Evolutionary conservation across 371 early-diverging fungal genomes (phyloP), one percentile per base, ranked within the genome.

Genomic region (Mucor circinelloides): DNA sequence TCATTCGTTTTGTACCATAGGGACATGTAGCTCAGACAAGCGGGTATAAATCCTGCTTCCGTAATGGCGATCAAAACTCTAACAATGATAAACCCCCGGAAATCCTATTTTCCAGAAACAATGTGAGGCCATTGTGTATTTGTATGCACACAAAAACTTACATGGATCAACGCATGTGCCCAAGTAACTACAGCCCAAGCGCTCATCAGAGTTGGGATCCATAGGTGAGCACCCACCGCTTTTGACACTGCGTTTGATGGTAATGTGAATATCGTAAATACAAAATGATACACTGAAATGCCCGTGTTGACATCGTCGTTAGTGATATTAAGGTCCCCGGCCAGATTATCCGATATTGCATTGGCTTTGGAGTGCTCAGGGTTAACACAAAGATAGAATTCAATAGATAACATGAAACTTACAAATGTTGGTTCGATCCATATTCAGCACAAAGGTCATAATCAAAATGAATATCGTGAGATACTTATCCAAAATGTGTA

Each of bases 11-110:
- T 90, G 79, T 90, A 90, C 75, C 81, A 87, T 0, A 74, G 66
- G 0, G 87, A 82, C 23, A 90, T 72, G 60, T 90, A 88, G 30
- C 78, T 74, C 15, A 88, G 69, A 38, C 85, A 85, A 0, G 85
- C 82, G 0, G 90, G 90, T 61, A 90, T 87, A 34, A 84, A 86
- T 0, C 90, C 90, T n/a, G 83, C 89, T 67, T 78, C 75, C 30
- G 75, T 78, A 8, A 77, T 46, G 2, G 77, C 81, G 60, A 77
- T 74, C 23, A 79, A 56, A n/a, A 69, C 57, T 23, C 76, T 68
- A n/a, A 75, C 63, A 21, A 58, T 71, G 21, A 80, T 54, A 71
- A 67, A 79, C 10, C 71, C 69, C 15, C 30, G 32, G 61, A 69
- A 74, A 27, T 82, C 62, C 74, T 76, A 64, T 28, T 32, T 55